Conservation (phyloP, 768 basidiomycete genomes). For the Suillus tomentosus region DNA sequence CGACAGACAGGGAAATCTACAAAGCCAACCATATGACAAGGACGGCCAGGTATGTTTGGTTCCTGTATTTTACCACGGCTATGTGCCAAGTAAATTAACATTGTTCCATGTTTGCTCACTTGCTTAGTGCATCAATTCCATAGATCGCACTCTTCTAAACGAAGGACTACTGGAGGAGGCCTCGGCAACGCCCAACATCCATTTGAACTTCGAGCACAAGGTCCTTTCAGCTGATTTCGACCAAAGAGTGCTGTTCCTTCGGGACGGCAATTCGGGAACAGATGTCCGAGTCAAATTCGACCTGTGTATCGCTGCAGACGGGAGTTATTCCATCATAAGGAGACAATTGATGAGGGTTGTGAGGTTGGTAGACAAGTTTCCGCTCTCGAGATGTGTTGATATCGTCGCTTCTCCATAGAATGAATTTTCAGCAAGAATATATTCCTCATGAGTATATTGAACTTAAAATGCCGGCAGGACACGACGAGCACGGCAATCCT, state of each 20-base stretch:
- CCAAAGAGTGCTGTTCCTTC: slow-evolving; percentile 53
- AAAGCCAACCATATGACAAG: slow-evolving; percentile 88
- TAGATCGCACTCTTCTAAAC: slow-evolving; percentile 87
- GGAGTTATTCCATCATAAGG: slow-evolving; percentile 89
- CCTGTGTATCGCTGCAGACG: slow-evolving; percentile 90
- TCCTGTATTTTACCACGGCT: slow-evolving; percentile 20
- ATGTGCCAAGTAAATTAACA: slow-evolving; percentile 20
- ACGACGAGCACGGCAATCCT: slow-evolving; percentile 57
- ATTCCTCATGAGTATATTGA: slow-evolving; percentile 96
- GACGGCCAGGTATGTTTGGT: slow-evolving; percentile 72
- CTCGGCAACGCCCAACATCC: slow-evolving; percentile 60
- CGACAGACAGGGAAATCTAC: slow-evolving; percentile 63
- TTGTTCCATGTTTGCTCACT: slow-evolving; percentile 21
- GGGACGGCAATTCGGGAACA: slow-evolving; percentile 44
- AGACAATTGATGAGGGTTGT: slow-evolving; percentile 94
- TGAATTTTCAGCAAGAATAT: slow-evolving; percentile 95
- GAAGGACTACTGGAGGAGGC: slow-evolving; percentile 81
- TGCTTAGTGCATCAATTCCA: slow-evolving; percentile 87
- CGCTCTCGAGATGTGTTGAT: slow-evolving; percentile 11
- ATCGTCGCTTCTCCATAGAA: slow-evolving; percentile 49
- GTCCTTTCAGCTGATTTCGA: slow-evolving; percentile 78
- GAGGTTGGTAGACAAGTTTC: slow-evolving; percentile 53
- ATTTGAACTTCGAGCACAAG: slow-evolving; percentile 80
- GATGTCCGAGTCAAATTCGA: slow-evolving; percentile 61
- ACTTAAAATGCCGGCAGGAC: slow-evolving; percentile 88